Evolutionary conservation across 2,329 filamentous ascomycete species (phyloP), one percentile per base, ranked within the genome.

Genomic region (Colletotrichum tanaceti): DNA sequence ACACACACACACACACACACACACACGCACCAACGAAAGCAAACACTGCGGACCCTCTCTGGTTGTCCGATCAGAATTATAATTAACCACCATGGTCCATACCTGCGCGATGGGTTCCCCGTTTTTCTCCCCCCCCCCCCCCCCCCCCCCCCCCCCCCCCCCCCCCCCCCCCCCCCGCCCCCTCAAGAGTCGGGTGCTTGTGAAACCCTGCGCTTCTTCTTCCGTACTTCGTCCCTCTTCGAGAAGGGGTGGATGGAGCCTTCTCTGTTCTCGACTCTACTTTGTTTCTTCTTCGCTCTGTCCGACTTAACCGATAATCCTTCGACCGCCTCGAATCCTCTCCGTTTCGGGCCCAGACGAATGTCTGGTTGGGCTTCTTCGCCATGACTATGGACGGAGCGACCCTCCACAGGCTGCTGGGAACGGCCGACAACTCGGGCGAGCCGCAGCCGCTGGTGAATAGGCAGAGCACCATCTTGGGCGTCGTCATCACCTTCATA

Each of bases 361-460:
- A 65, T 57, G 50, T 44, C 46, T 50, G 53, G 55, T 28, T 24
- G 38, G 5, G 14, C 13, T 35, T 13, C 55, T 24, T 60, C 39
- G 35, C 57, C 13, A 13, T 44, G 16, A 39, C 65, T 55, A 68
- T 68, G 65, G 65, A 68, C n/a, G 65, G 65, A 39, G 43, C 13
- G 9, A 60, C 55, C 4, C 60, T 68, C 4, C 18, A 60, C 5
- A 44, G 13, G 16, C 24, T 63, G 39, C 58, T 68, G 11, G 67
- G 67, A 11, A 54, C 50, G 4, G 22, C 53, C 39, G 67, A 70
- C n/a, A 70, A 70, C 67, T 68, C 64, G 1, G 41, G 72, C 65
- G 77, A 79, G 62, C 73, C 77, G 13, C 71, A 73, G 66, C 75
- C 76, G 7, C 20, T 72, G 47, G 71, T 75, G 28, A 79, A 79